Base-by-base conservation (phyloP, 2,329 filamentous ascomycete species). In the Aspergillus tamarii region DNA sequence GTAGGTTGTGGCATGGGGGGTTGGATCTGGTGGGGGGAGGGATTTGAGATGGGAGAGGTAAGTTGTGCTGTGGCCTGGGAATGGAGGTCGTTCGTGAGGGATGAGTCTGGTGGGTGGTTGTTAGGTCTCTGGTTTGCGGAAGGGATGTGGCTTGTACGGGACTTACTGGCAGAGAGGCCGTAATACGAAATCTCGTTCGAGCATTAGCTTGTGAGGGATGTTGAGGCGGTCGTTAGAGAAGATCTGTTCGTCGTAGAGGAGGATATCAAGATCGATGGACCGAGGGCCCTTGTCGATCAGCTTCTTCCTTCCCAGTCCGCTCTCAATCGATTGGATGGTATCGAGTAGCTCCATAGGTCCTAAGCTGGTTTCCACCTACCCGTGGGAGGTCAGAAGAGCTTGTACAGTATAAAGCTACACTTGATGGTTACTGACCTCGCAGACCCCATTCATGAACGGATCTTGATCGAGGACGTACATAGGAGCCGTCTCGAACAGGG, bases 381-480 rank as follows among this genome's bases (percentile, higher is more conserved):
- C 16, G 7, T 34, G 16, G 26, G 59, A 69, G 14, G 71, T 57
- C 36, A 32, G 32, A 46, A 28, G 30, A 19, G 30, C 48, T 65
- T 64, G 61, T 61, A 59, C 36, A 21, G 23, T 36, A 4, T 55
- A 43, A 6, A 55, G 53, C 10, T 54, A 34, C 9, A 16, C 11
- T 26, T 12, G n/a, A 12, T n/a, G n/a, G 36, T 28, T 56, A 83
- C 88, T 76, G 77, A 96, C 93, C 88, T 96, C 92, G 77, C 93
- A 97, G 62, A 89, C 94, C 23, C 93, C 95, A 75, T 99, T 99
- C 55, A 97, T 82, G 74, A 99, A 99, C 34, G 87, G 87, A 66
- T 89, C 89, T 77, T 99, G 95, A 67, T 97, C 91, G 66, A 91
- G 82, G 67, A 97, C 91, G 78, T 99, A 99, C 95, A 99, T 99